These are phyloP conservation scores for Byssoonygena ceratinophila DNA, from an alignment of 2,329 filamentous ascomycete species.

Conservation along the genomic window DNA sequence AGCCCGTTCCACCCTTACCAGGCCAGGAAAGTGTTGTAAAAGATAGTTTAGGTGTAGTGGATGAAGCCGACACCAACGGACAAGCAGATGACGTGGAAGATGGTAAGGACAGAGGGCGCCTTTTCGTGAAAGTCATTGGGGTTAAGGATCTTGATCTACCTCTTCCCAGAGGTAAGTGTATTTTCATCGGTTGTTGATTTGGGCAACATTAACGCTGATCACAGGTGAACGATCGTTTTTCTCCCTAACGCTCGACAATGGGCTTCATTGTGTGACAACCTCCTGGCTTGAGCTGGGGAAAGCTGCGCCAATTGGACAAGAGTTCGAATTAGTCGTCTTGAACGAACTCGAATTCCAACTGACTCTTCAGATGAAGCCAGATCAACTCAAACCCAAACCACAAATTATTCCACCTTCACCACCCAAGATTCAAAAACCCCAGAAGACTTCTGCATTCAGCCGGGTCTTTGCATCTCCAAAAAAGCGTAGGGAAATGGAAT, in stretches of 20 bases:
- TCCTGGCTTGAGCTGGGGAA: constrained; percentile 87
- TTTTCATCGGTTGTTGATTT: constrained; percentile 15
- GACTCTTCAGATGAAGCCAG: constrained; percentile 88
- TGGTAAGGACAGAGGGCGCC: constrained; percentile 71
- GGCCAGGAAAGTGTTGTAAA: constrained; percentile 74
- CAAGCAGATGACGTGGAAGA: constrained; percentile 57
- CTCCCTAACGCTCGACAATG: constrained; percentile 94
- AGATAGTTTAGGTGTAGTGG: constrained; percentile 44
- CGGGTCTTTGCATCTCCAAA: constrained; percentile 88
- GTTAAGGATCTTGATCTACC: constrained; percentile 93
- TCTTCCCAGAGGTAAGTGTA: constrained; percentile 69
- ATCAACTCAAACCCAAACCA: constrained; percentile 57
- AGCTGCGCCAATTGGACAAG: constrained; percentile 89
- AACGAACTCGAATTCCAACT: constrained; percentile 98
- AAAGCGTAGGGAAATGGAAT: constrained; percentile 90
- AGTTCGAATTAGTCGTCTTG: constrained; percentile 93
- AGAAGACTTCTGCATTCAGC: constrained; percentile 81
- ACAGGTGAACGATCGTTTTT: constrained; percentile 85
- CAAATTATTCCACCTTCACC: constrained; percentile 42
- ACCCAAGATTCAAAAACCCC: constrained; percentile 52
- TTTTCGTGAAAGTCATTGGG: constrained; percentile 98
- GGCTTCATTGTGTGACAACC: constrained; percentile 93
- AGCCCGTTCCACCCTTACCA: constrained; percentile 69
- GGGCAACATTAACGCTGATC: neutral
- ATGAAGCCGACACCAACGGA: constrained; percentile 52